Conservation (phyloP, 495 filamentous ascomycete genomes). For the Chaetomium cochliodes region DNA sequence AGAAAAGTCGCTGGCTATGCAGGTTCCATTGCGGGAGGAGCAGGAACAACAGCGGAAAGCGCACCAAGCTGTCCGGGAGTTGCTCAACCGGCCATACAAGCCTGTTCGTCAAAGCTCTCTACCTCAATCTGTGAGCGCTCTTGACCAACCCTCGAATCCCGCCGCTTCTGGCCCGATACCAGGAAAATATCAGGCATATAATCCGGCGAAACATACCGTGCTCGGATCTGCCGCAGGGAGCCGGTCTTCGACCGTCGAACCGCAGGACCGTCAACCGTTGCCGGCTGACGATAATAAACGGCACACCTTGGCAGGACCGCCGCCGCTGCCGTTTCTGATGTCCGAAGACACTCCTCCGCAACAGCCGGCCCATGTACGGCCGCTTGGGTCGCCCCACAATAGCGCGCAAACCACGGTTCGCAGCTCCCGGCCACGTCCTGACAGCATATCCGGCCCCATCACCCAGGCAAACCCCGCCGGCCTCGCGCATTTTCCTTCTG, state of each 20-base stretch:
- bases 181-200: constrained; percentile 38
- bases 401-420: constrained; percentile 17
- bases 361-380: constrained; percentile 19
- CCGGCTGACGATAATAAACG: constrained; percentile 17
- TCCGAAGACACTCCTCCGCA: constrained; percentile 22
- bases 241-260: constrained; percentile 19
- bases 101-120: constrained; percentile 20
- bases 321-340: constrained; percentile 8
- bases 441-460: constrained; percentile 9
- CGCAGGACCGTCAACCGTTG: not conserved
- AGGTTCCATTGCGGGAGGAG: not conserved
- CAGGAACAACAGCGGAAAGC: constrained; percentile 6
- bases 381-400: constrained; percentile 10
- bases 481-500: constrained; percentile 33
- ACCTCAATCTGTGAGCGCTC: constrained; percentile 8
- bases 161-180: not conserved
- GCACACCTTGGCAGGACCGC: constrained; percentile 17
- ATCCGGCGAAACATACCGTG: constrained; percentile 25
- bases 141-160: not conserved
- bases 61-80: constrained; percentile 24
- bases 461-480: not conserved
- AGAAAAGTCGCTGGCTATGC: constrained; percentile 14
- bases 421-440: constrained; percentile 6
- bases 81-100: constrained; percentile 23
- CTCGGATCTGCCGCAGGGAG: constrained; percentile 18